A percentile compares a stretch with the other conserved stretches of the same genome.
Conservation (phyloP, 1,284 basidiomycete genomes). For the Sanguinoderma infundibulare region DNA sequence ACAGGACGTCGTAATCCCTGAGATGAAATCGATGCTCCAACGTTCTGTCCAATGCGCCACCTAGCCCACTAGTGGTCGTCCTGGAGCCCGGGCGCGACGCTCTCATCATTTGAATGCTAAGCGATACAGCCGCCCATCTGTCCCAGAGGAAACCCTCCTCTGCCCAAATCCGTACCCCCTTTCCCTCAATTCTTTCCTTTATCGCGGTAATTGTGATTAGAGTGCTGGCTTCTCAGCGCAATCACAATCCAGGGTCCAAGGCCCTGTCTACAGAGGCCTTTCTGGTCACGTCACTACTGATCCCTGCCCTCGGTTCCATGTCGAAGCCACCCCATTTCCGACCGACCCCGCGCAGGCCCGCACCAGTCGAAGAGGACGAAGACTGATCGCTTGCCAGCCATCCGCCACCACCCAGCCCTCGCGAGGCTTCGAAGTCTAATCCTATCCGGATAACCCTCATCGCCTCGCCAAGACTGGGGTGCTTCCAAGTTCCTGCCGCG, state of each 20-base stretch:
- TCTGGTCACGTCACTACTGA: background rate
- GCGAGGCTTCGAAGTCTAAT: background rate
- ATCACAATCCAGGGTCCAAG: slow-evolving; percentile 5
- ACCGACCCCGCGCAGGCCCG: background rate
- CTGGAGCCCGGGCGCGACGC: background rate
- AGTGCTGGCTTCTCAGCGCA: slow-evolving; percentile 2
- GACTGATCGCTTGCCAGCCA: background rate
- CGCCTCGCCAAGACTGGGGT: background rate
- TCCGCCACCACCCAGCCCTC: background rate
- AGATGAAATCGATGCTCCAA: background rate
- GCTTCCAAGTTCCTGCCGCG: background rate
- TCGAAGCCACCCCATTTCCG: slow-evolving; percentile 8
- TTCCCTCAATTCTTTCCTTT: slow-evolving; percentile 1
- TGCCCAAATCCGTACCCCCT: background rate
- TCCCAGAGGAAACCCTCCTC: background rate
- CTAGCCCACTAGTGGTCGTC: background rate
- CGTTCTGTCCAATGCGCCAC: background rate
- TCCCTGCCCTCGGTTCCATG: background rate
- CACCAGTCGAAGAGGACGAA: background rate
- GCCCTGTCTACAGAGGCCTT: background rate
- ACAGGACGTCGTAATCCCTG: background rate
- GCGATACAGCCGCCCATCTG: slow-evolving; percentile 4
- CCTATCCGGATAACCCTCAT: background rate
- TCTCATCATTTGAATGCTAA: background rate
- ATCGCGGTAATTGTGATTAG: slow-evolving; percentile 8